These are phyloP conservation scores for Penicillium olsonii DNA, from an alignment of 2,329 filamentous ascomycete species.

Conservation along the genomic window DNA sequence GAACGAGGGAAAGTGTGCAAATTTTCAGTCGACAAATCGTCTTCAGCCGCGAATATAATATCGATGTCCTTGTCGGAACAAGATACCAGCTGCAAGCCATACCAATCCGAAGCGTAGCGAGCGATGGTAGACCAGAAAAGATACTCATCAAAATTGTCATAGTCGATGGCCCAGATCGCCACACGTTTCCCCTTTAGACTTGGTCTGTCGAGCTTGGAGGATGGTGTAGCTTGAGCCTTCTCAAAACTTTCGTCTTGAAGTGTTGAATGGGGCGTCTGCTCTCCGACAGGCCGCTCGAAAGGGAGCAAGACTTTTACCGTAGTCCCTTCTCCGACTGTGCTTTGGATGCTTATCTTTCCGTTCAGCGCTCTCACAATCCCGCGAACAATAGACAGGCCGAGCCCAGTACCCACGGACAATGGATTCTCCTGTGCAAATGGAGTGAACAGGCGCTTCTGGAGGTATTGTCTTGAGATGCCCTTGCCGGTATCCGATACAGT, in stretches of 20 bases:
- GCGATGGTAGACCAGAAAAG: slow-evolving; percentile 24
- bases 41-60: not conserved
- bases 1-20: not conserved
- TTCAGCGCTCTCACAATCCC: slow-evolving; percentile 8
- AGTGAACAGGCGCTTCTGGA: slow-evolving; percentile 59
- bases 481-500: slow-evolving; percentile 62
- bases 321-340: slow-evolving; percentile 10
- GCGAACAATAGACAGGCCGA: slow-evolving; percentile 64
- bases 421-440: slow-evolving; percentile 64
- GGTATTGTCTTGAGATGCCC: slow-evolving; percentile 62
- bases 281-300: slow-evolving; percentile 6
- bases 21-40: not conserved
- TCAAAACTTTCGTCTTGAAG: not conserved
- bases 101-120: slow-evolving; percentile 36
- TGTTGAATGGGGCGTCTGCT: slow-evolving; percentile 5
- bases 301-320: slow-evolving; percentile 3
- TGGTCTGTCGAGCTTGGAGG: not conserved
- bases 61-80: slow-evolving; percentile 16
- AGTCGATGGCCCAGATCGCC: slow-evolving; percentile 7
- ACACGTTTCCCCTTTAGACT: not conserved
- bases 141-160: slow-evolving; percentile 2
- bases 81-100: slow-evolving; percentile 30
- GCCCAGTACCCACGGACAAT: slow-evolving; percentile 59
- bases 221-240: not conserved
- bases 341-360: slow-evolving; percentile 12